Evolutionary conservation across 352 stramenopile species (phyloP), one percentile per base, ranked within the genome.

Genomic region (Poterioochromonas sp.): DNA sequence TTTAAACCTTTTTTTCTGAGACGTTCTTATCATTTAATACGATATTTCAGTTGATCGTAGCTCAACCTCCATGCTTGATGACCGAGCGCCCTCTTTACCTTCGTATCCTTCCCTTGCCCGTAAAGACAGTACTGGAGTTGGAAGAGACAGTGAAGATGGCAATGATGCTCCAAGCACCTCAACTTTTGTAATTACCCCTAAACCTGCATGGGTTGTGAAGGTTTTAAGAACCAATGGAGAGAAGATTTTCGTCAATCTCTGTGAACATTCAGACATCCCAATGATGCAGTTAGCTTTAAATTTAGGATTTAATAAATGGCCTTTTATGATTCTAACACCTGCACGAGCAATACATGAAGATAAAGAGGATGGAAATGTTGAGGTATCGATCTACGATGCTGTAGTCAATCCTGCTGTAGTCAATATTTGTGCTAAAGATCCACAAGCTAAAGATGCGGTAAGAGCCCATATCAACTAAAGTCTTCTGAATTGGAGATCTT

Each of bases 201-300:
- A 20, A 35, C 58, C 58, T 35, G 58, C 5, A 12, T 68, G 26
- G 26, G 58, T 68, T 26, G 26, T 68, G 5, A 68, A 68, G 34
- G 58, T 68, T 26, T 39, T 68, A 8, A 5, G 58, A 39, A 68
- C 58, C 5, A 68, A 12, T 18, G 58, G 58, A 68, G 58, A 68
- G 58, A 68, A 68, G 29, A 35, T 68, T 26, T 68, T 68, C 34
- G 29, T 68, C 34, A 68, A 68, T 26, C 58, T 68, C 58, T 68
- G 58, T 26, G 58, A 68, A 26, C 26, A 32, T 26, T 5, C 58
- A 35, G 58, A 68, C 5, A 26, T 68, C 34, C 58, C 58, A 8
- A 68, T 37, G 12, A 68, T 35, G 58, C 26, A 12, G 5, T 53
- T 53, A 20, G 44, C 20, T 8, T 11, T 68, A 18, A 37, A 8